Conservation (phyloP, 345 rosid genomes). For the Salix viminalis region DNA sequence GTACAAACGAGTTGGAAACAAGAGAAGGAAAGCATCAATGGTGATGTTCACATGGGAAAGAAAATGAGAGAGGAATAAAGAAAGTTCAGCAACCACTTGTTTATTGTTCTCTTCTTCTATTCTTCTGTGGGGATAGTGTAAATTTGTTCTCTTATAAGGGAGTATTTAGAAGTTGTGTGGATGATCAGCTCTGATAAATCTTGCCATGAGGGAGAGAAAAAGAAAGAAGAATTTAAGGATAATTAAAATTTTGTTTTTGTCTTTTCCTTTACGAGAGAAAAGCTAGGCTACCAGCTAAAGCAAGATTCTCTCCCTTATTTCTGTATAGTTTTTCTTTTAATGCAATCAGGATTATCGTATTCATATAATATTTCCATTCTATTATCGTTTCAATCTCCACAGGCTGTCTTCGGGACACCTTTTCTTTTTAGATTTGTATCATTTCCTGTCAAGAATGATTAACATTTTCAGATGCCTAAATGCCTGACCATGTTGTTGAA, state of each 20-base stretch:
- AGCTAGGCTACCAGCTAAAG: conserved; percentile 5
- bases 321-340: conserved; percentile 25
- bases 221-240: not conserved
- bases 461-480: not conserved
- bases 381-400: not conserved
- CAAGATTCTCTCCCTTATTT: conserved; percentile 28
- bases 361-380: not conserved
- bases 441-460: not conserved
- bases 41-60: conserved; percentile 30
- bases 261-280: conserved; percentile 21
- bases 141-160: conserved; percentile 24
- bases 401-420: not conserved
- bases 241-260: conserved; percentile 19
- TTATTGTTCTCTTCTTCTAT: conserved; percentile 27
- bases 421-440: not conserved
- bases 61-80: conserved; percentile 24
- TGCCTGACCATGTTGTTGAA: not conserved
- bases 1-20: conserved; percentile 3
- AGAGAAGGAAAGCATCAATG: conserved; percentile 10
- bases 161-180: conserved; percentile 3
- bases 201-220: not conserved
- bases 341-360: conserved; percentile 12
- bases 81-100: conserved; percentile 26
- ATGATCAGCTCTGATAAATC: conserved; percentile 19
- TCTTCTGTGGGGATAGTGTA: conserved; percentile 30